These are phyloP conservation scores for Xylaria sp. DNA, from an alignment of 2,329 filamentous ascomycete genomes.

Conservation along the genomic window DNA sequence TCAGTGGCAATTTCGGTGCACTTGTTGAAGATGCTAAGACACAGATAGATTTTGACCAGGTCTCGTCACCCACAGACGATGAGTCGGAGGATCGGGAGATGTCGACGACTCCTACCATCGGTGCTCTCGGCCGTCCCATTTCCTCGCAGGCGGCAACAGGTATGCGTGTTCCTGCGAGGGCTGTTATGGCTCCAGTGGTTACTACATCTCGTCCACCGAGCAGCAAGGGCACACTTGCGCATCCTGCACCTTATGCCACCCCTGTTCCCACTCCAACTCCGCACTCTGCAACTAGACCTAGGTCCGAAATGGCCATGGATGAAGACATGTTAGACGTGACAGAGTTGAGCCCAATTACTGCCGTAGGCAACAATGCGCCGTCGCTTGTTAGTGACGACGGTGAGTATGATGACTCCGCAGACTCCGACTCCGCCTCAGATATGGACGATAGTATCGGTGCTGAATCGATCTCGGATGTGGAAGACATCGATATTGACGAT, in stretches of 20 bases:
- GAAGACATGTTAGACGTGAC: conserved; percentile 64
- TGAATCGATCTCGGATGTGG: conserved; percentile 68
- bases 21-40: conserved; percentile 69
- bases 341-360: conserved; percentile 74
- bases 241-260: conserved; percentile 55
- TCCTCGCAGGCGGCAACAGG: conserved; percentile 40
- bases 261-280: conserved; percentile 51
- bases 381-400: conserved; percentile 84
- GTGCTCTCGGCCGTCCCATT: conserved; percentile 56
- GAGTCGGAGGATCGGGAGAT: conserved; percentile 63
- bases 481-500: conserved; percentile 70
- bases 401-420: conserved; percentile 78
- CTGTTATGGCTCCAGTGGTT: conserved; percentile 62
- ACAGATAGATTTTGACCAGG: conserved; percentile 61
- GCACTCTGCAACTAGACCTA: conserved; percentile 42
- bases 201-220: conserved; percentile 61
- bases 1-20: conserved; percentile 68
- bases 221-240: conserved; percentile 62
- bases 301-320: conserved; percentile 51
- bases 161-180: conserved; percentile 69
- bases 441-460: conserved; percentile 66
- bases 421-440: conserved; percentile 67
- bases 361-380: conserved; percentile 79
- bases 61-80: conserved; percentile 60
- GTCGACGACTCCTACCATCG: conserved; percentile 53